Conservation (phyloP, 176 grass and related monocot species). For the Avena eriantha region DNA sequence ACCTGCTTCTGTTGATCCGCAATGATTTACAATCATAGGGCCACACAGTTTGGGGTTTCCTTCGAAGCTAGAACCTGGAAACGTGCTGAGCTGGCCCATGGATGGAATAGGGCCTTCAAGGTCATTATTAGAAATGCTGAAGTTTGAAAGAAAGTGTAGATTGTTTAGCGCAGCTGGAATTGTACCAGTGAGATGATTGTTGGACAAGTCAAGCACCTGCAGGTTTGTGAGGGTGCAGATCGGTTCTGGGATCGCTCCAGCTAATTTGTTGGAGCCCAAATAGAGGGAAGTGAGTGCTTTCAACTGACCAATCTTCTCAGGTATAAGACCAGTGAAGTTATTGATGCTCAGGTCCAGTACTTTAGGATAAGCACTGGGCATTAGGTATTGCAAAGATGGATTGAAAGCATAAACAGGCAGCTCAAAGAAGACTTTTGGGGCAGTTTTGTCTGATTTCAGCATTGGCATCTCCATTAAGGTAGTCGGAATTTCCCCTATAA, state of each 20-base stretch:
- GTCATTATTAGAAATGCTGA: constrained; percentile 32
- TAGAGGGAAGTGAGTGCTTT: neutral
- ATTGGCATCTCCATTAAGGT: constrained; percentile 43
- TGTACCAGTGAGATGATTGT: constrained; percentile 9
- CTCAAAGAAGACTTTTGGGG: neutral
- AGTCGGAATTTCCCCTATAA: constrained; percentile 38
- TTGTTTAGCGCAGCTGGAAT: neutral
- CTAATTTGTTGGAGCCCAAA: constrained; percentile 22
- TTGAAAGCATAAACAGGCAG: neutral
- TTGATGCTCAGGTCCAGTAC: neutral
- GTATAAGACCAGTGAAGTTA: constrained; percentile 20
- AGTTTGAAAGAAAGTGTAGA: constrained; percentile 14
- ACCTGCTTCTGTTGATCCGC: neutral
- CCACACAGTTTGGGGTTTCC: constrained; percentile 45
- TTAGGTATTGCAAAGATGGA: neutral
- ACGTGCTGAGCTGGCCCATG: constrained; percentile 19
- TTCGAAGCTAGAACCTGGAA: constrained; percentile 3
- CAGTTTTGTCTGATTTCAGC: constrained; percentile 34
- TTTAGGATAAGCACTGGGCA: neutral
- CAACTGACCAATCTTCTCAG: neutral
- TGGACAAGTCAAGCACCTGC: constrained; percentile 29
- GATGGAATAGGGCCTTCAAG: constrained; percentile 36
- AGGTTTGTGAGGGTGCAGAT: constrained; percentile 9
- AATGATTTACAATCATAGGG: neutral
- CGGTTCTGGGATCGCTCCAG: neutral